Evolutionary conservation across 1,284 basidiomycete species (phyloP).

Genomic region (Marasmius fiardii): DNA sequence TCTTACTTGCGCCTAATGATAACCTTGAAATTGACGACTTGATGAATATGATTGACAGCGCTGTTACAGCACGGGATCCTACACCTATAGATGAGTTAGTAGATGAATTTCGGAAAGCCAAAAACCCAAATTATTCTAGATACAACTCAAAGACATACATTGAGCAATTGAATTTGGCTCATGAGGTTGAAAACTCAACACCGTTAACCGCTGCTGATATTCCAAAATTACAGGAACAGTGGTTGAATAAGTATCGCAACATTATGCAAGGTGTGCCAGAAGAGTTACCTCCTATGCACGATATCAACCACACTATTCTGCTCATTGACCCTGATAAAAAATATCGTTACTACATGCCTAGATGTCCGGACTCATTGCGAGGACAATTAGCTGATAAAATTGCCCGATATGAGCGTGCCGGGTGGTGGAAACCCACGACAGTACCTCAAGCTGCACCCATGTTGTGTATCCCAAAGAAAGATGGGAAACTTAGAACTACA

Average conservation of each 20-base stretch:
- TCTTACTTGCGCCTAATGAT: slow-evolving; percentile 3
- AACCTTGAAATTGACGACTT: slow-evolving; percentile 3
- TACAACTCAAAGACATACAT: not conserved
- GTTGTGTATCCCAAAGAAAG: too few species aligned
- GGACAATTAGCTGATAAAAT: too few species aligned
- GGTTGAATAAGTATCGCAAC: not conserved
- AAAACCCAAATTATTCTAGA: not conserved
- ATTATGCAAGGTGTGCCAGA: slow-evolving; percentile 5
- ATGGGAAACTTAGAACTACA: too few species aligned
- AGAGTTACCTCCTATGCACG: slow-evolving; percentile 17
- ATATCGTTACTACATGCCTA: slow-evolving; percentile 20
- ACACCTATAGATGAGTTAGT: not conserved
- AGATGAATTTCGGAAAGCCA: not conserved
- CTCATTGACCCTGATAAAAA: slow-evolving; percentile 21
- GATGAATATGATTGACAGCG: slow-evolving; percentile 8
- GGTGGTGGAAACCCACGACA: too few species aligned
- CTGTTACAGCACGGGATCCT: not conserved
- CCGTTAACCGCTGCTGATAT: not conserved
- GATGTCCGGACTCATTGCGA: slow-evolving; percentile 26
- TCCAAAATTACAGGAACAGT: not conserved
- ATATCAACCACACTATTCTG: slow-evolving; percentile 23
- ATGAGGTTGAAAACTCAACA: not conserved
- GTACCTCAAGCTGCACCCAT: too few species aligned
- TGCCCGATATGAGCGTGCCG: too few species aligned
- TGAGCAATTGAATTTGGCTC: not conserved